Percentiles rank a stretch among this genome's conserved stretches.
Conservation (phyloP, 768 basidiomycete genomes). For the Psilocybe subaeruginosa region DNA sequence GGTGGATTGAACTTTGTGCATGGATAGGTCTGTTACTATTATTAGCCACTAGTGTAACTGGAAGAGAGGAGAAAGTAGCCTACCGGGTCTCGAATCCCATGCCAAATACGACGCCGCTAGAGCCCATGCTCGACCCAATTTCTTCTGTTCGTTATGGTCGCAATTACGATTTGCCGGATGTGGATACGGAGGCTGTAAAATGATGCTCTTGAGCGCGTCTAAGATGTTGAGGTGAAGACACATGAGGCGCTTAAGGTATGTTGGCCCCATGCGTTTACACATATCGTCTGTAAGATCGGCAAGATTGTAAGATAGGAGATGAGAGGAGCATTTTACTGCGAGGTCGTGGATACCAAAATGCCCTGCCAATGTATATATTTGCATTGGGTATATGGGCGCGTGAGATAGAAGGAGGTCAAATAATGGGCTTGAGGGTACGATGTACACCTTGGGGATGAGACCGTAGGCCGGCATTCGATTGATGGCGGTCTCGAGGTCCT, state of each 20-base stretch:
- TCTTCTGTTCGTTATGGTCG: constrained; percentile 34
- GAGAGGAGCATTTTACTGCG: constrained; percentile 22
- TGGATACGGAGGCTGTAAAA: constrained; percentile 30
- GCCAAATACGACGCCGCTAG: constrained; percentile 36
- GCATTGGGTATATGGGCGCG: constrained; percentile 21
- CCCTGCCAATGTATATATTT: constrained; percentile 27
- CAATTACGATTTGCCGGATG: constrained; percentile 34
- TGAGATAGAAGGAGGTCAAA: constrained; percentile 25
- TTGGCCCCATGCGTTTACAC: constrained; percentile 27
- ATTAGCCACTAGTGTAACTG: neutral
- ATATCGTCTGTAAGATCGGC: constrained; percentile 28
- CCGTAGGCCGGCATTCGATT: constrained; percentile 23
- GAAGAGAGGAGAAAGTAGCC: constrained; percentile 9
- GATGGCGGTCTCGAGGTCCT: constrained; percentile 22
- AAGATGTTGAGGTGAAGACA: constrained; percentile 25
- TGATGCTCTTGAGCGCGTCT: constrained; percentile 28
- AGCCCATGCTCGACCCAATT: constrained; percentile 40
- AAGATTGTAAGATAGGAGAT: constrained; percentile 28
- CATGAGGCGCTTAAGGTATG: constrained; percentile 31
- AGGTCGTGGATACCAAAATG: constrained; percentile 21
- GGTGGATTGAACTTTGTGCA: constrained; percentile 27
- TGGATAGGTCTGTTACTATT: constrained; percentile 27
- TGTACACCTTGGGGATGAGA: constrained; percentile 10
- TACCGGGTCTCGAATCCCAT: constrained; percentile 41
- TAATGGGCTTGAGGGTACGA: constrained; percentile 15